These are phyloP conservation scores for Pyrus pyrifolia DNA, from an alignment of 306 rosid genomes.

Conservation along the genomic window DNA sequence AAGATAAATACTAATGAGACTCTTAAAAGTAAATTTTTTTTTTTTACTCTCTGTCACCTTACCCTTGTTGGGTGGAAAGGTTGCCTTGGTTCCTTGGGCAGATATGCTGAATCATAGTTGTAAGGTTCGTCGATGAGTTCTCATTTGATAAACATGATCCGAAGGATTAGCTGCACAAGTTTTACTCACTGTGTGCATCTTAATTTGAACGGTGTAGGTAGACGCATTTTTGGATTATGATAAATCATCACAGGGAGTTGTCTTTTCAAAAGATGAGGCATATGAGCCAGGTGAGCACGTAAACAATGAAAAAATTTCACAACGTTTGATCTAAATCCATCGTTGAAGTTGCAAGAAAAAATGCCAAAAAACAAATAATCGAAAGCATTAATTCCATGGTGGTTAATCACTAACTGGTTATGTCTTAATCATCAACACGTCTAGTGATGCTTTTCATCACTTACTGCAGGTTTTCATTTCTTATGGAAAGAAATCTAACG, in stretches of 20 bases:
- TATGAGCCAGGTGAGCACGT: slow-evolving; percentile 99
- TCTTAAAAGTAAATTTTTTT: too few species aligned
- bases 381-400: not conserved
- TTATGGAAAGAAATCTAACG: slow-evolving; percentile 87
- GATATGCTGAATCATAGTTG: slow-evolving; percentile 96
- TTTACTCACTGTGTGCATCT: slow-evolving; percentile 14
- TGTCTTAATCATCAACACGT: not conserved
- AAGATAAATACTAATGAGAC: too few species aligned
- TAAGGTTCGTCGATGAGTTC: slow-evolving; percentile 46
- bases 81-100: slow-evolving; percentile 98
- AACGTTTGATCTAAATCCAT: not conserved
- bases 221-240: slow-evolving; percentile 89
- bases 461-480: slow-evolving; percentile 82
- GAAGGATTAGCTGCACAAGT: not conserved
- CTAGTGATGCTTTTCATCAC: slow-evolving; percentile 19
- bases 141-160: slow-evolving; percentile 6
- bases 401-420: not conserved
- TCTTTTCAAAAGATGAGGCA: slow-evolving; percentile 70
- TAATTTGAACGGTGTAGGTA: slow-evolving; percentile 52
- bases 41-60: too few species aligned
- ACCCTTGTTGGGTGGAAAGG: slow-evolving; percentile 78
- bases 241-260: slow-evolving; percentile 66
- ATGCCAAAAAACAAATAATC: not conserved
- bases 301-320: slow-evolving; percentile 20
- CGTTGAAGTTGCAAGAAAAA: not conserved